These are phyloP conservation scores for Fusarium aywerte DNA, from an alignment of 2,329 filamentous ascomycete species.

Conservation along the genomic window DNA sequence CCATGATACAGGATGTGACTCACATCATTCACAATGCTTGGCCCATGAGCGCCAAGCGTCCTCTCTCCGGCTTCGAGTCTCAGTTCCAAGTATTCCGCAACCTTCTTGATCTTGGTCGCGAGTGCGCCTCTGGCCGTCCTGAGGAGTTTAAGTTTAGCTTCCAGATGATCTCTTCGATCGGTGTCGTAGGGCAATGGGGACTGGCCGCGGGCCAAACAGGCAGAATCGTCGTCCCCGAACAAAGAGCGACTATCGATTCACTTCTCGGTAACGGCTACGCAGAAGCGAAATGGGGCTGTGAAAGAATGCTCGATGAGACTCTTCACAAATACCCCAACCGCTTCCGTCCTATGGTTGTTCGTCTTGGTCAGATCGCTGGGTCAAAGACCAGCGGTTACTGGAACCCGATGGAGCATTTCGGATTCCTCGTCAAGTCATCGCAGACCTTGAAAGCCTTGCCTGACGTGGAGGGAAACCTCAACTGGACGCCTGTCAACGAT, in stretches of 20 bases:
- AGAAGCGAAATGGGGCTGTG: conserved; percentile 40
- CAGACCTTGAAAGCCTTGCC: conserved; percentile 34
- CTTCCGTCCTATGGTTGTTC: conserved; percentile 37
- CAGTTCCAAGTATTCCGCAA: conserved; percentile 40
- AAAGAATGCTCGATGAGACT: conserved; percentile 40
- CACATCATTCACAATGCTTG: conserved; percentile 40
- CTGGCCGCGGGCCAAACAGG: conserved; percentile 15
- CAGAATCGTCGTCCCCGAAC: conserved; percentile 26
- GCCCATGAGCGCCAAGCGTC: conserved; percentile 41
- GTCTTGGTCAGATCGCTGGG: conserved; percentile 39
- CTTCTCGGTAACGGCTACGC: conserved; percentile 33
- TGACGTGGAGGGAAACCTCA: conserved; percentile 23
- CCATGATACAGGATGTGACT: background rate
- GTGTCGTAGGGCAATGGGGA: conserved; percentile 26
- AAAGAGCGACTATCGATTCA: conserved; percentile 24
- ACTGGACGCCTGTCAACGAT: conserved; percentile 33
- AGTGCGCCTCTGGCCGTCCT: background rate
- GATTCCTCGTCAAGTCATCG: conserved; percentile 38
- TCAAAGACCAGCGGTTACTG: conserved; percentile 41
- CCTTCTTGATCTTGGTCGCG: conserved; percentile 9
- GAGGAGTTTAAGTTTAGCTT: conserved; percentile 31
- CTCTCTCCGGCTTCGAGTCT: conserved; percentile 27
- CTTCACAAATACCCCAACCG: conserved; percentile 31
- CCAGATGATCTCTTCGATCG: conserved; percentile 29
- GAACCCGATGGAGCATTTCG: conserved; percentile 42